Evolutionary conservation across 768 basidiomycete species (phyloP).

Genomic region (Mycena maculata): DNA sequence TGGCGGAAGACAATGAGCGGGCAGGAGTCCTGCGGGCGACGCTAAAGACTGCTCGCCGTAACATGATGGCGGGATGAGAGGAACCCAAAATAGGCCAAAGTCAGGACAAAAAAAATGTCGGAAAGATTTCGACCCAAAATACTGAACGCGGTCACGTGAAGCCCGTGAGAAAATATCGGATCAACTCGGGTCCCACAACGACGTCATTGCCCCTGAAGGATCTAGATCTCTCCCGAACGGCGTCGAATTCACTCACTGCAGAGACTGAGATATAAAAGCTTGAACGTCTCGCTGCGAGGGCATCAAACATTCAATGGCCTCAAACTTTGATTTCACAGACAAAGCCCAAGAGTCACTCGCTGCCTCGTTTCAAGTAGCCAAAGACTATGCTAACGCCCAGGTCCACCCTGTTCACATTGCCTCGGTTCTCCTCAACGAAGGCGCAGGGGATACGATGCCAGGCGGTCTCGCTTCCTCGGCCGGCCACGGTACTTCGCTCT

Average conservation of each 20-base stretch:
- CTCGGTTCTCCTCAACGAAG: slow-evolving; percentile 82
- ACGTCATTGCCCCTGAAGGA: too few relatives aligned
- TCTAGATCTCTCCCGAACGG: too few relatives aligned
- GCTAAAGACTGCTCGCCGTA: slow-evolving; percentile 15
- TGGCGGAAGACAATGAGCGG: slow-evolving; percentile 28
- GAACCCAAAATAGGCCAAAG: too few relatives aligned
- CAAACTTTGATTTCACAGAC: slow-evolving; percentile 87
- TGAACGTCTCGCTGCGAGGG: not conserved
- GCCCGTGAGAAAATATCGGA: too few relatives aligned
- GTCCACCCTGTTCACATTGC: slow-evolving; percentile 89
- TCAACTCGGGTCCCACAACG: too few relatives aligned
- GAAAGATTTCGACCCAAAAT: too few relatives aligned
- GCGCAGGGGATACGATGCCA: slow-evolving; percentile 50
- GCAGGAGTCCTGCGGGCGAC: slow-evolving; percentile 19
- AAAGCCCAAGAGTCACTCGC: slow-evolving; percentile 78
- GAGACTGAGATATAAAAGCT: not conserved
- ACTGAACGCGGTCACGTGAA: slow-evolving; percentile 18
- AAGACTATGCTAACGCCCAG: slow-evolving; percentile 75
- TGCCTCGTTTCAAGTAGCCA: slow-evolving; percentile 83
- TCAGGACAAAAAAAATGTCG: too few relatives aligned
- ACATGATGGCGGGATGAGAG: too few relatives aligned
- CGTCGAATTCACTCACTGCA: too few relatives aligned
- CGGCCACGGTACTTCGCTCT: slow-evolving; percentile 63
- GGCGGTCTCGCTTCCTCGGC: slow-evolving; percentile 46
- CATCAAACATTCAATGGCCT: slow-evolving; percentile 49